These are phyloP conservation scores for Sporothrix schenckii DNA, from an alignment of 2,329 filamentous ascomycete species.

Conservation along the genomic window DNA sequence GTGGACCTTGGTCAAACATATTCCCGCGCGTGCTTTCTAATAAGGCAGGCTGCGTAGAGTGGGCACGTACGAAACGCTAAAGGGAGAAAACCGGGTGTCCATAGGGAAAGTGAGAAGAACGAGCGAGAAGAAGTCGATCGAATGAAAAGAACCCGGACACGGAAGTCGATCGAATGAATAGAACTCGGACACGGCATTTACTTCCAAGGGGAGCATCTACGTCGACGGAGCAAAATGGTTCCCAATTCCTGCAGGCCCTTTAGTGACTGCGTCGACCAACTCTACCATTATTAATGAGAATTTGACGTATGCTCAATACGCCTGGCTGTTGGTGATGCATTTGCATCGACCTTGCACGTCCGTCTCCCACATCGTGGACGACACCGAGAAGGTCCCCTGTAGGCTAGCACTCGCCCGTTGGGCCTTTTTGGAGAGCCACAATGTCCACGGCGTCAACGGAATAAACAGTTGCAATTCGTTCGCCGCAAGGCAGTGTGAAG, in stretches of 20 bases:
- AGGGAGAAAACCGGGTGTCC: background rate
- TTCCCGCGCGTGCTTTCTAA: constrained; percentile 20
- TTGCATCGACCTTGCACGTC: background rate
- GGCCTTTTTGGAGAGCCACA: background rate
- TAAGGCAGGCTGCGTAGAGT: background rate
- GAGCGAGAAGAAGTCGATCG: background rate
- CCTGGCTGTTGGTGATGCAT: too few species aligned
- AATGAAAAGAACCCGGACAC: too few species aligned
- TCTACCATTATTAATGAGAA: too few species aligned
- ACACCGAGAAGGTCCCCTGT: background rate
- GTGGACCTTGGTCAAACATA: constrained; percentile 7
- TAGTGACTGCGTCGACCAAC: too few species aligned
- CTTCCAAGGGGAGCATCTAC: background rate
- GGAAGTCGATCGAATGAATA: background rate
- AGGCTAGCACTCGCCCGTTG: constrained; percentile 1
- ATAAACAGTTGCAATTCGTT: background rate
- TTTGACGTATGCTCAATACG: too few species aligned
- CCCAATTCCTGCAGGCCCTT: background rate
- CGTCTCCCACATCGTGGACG: background rate
- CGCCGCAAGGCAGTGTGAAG: background rate
- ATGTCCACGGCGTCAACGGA: too few species aligned
- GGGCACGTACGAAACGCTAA: background rate
- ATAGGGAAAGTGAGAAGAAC: background rate
- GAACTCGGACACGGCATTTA: background rate
- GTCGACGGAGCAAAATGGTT: background rate